Evolutionary conservation across 2,329 filamentous ascomycete genomes (phyloP).

Genomic region (Alternaria arbusti): DNA sequence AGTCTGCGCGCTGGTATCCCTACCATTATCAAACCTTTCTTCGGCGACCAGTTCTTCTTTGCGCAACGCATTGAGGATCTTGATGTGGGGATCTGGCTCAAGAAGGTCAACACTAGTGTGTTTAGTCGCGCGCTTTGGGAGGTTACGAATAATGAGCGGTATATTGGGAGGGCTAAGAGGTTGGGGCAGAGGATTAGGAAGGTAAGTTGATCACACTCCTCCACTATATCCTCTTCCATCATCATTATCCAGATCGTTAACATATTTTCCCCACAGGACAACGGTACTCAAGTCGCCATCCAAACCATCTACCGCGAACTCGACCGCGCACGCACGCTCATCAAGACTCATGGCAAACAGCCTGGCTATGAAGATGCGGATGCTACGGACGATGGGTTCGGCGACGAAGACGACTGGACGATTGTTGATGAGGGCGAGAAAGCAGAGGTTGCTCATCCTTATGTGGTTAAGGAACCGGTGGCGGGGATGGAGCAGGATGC

Average conservation of each 20-base stretch:
- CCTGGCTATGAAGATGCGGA: conserved; percentile 37
- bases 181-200: conserved; percentile 87
- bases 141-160: conserved; percentile 85
- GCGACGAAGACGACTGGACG: conserved; percentile 91
- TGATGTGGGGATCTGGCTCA: conserved; percentile 87
- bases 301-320: conserved; percentile 93
- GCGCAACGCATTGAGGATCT: conserved; percentile 88
- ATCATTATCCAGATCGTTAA: no score
- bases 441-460: conserved; percentile 24
- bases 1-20: conserved; percentile 89
- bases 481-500: conserved; percentile 32
- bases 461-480: conserved; percentile 30
- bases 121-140: conserved; percentile 91
- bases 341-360: conserved; percentile 63
- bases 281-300: conserved; percentile 88
- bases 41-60: conserved; percentile 98
- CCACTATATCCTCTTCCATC: neutral
- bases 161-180: conserved; percentile 84
- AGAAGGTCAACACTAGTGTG: conserved; percentile 84
- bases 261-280: conserved; percentile 65
- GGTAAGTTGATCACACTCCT: conserved; percentile 57
- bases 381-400: conserved; percentile 68
- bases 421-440: conserved; percentile 72
- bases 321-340: conserved; percentile 86
- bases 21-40: conserved; percentile 95